Evolutionary conservation across 2,329 filamentous ascomycete species (phyloP).

Genomic region (Penicillium verrucosum): DNA sequence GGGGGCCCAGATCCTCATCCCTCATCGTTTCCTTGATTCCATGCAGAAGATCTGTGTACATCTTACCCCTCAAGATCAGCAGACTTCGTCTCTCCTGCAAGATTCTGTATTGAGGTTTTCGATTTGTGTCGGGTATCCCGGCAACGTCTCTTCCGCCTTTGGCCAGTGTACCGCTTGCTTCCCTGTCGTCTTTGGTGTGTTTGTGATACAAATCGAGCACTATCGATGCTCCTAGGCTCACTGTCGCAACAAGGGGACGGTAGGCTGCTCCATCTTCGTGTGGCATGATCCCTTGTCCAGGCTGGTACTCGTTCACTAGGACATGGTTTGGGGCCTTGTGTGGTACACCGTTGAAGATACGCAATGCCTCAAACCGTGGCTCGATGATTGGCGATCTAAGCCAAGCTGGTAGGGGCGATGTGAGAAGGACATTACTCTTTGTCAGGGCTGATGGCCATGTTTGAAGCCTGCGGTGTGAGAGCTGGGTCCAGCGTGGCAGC

Average conservation of each 20-base stretch:
- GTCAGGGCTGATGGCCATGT: slow-evolving; percentile 84
- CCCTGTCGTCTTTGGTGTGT: slow-evolving; percentile 36
- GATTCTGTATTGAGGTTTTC: slow-evolving; percentile 52
- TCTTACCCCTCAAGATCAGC: slow-evolving; percentile 52
- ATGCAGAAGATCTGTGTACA: slow-evolving; percentile 59
- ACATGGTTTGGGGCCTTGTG: slow-evolving; percentile 83
- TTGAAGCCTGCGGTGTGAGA: slow-evolving; percentile 86
- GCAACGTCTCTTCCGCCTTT: slow-evolving; percentile 1
- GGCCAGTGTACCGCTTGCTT: slow-evolving; percentile 17
- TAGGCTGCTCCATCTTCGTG: slow-evolving; percentile 93
- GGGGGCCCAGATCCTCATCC: slow-evolving; percentile 62
- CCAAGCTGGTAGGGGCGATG: slow-evolving; percentile 68
- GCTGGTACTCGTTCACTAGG: slow-evolving; percentile 85
- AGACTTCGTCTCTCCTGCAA: slow-evolving; percentile 79
- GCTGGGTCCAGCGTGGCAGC: slow-evolving; percentile 76
- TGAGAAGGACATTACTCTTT: slow-evolving; percentile 69
- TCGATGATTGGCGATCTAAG: slow-evolving; percentile 65
- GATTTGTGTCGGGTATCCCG: background rate
- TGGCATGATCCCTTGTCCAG: slow-evolving; percentile 92
- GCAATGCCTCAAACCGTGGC: slow-evolving; percentile 49
- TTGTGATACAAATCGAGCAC: slow-evolving; percentile 74
- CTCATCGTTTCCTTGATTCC: slow-evolving; percentile 55
- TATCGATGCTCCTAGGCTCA: slow-evolving; percentile 74
- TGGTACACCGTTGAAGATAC: slow-evolving; percentile 61
- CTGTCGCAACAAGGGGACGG: slow-evolving; percentile 81